Evolutionary conservation across 306 rosid species (phyloP).

Genomic region (Clitoria ternatea): DNA sequence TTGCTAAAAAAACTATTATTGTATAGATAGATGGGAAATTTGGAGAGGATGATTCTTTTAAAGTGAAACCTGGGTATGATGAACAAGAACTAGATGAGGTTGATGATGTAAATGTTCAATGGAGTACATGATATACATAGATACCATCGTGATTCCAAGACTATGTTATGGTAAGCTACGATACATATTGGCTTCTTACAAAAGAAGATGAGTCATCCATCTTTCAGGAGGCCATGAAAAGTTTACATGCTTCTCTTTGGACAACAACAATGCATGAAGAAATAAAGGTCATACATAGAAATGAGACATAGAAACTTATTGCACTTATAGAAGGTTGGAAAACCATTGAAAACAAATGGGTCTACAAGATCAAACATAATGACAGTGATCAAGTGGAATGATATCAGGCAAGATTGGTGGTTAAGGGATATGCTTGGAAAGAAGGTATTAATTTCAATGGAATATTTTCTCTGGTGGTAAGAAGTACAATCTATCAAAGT

Average conservation of each 20-base stretch:
- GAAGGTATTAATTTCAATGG: background rate
- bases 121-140: background rate
- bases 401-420: too few relatives aligned
- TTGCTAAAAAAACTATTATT: background rate
- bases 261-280: too few relatives aligned
- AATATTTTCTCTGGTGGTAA: background rate
- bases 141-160: background rate
- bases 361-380: background rate
- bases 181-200: background rate
- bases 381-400: background rate
- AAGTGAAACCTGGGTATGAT: background rate
- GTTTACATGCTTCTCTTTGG: too few relatives aligned
- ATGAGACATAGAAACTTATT: too few relatives aligned
- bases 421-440: background rate
- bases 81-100: background rate
- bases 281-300: too few relatives aligned
- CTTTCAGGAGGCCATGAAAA: background rate
- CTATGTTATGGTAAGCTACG: background rate
- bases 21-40: background rate
- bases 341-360: too few relatives aligned
- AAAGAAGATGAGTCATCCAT: background rate
- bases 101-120: background rate
- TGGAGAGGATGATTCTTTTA: too few relatives aligned
- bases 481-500: background rate
- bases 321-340: too few relatives aligned